A percentile compares a stretch with the other conserved stretches of the same genome.
Conservation (phyloP, 192 early-diverging fungal genomes). For the Backusella liffmaniae region DNA sequence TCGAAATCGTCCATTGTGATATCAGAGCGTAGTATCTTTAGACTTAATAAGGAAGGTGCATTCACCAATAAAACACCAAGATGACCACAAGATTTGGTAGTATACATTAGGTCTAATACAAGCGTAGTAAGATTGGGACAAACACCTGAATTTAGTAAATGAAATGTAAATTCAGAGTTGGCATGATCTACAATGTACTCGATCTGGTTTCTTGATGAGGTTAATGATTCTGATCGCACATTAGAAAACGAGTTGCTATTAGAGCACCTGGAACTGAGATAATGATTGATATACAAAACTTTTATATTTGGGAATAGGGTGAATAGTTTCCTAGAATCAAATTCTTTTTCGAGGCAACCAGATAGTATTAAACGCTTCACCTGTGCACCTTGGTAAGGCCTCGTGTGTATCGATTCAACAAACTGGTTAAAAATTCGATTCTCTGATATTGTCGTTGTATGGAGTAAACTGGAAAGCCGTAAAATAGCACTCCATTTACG, state of each 20-base stretch:
- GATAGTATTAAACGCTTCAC: not conserved
- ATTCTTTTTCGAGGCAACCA: not conserved
- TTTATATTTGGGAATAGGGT: not conserved
- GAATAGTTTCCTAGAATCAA: not conserved
- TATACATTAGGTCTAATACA: not conserved
- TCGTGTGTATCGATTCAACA: not conserved
- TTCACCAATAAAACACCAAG: not conserved
- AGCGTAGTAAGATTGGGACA: not conserved
- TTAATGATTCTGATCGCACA: not conserved
- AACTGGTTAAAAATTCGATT: not conserved
- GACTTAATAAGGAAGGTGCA: conserved; percentile 1
- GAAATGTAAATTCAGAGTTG: conserved; percentile 3
- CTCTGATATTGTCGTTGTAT: not conserved
- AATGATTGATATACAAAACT: not conserved
- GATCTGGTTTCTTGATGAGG: conserved; percentile 5
- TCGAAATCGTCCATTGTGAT: conserved; percentile 3
- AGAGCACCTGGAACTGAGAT: not conserved
- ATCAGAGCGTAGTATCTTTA: conserved; percentile 2
- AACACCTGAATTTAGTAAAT: not conserved
- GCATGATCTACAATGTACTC: not conserved
- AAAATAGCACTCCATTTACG: not conserved
- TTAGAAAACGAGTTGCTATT: not conserved
- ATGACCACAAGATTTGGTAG: not conserved
- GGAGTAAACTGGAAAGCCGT: not conserved
- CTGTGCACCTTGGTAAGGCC: not conserved